phyloP scores from a whole-genome alignment of 2,329 filamentous ascomycete genomes.

The Sphaerostilbella broomeana region DNA sequence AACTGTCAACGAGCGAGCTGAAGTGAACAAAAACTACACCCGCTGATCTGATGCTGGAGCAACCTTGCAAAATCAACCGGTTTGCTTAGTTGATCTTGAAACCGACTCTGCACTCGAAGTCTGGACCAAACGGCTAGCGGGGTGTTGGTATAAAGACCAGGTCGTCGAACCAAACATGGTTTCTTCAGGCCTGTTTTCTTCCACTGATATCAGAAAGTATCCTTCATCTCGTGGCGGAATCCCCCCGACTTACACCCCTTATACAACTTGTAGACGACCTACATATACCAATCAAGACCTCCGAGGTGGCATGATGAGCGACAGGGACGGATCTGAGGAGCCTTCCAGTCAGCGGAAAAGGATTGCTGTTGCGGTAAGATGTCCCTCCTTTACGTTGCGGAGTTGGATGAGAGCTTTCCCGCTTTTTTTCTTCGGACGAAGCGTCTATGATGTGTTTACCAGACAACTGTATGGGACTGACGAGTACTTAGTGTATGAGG shows the following conservation, averaged over 20 bases:
- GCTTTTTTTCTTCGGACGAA: background rate
- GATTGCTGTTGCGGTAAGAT: constrained; percentile 52
- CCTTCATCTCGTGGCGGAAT: constrained; percentile 11
- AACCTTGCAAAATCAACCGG: too few relatives aligned
- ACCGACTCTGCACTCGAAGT: background rate
- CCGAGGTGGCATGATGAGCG: constrained; percentile 13
- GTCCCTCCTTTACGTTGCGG: background rate
- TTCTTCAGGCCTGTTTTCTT: constrained; percentile 14
- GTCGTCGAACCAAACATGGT: constrained; percentile 15
- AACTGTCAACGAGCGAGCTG: background rate
- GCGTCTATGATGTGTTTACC: background rate
- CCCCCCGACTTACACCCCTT: constrained; percentile 16
- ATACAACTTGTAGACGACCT: constrained; percentile 13
- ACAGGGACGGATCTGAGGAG: constrained; percentile 25
- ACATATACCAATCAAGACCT: constrained; percentile 11
- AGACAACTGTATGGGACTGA: too few relatives aligned
- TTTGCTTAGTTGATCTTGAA: background rate
- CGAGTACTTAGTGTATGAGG: constrained; percentile 82
- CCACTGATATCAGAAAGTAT: constrained; percentile 15
- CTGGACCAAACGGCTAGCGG: background rate
- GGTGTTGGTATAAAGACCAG: constrained; percentile 3
- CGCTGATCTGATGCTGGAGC: too few relatives aligned
- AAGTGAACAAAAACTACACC: background rate
- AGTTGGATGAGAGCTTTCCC: background rate
- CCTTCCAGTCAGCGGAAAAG: constrained; percentile 46